Base-by-base conservation (phyloP, 129 eudicot genomes). In the Solidago caesia region DNA sequence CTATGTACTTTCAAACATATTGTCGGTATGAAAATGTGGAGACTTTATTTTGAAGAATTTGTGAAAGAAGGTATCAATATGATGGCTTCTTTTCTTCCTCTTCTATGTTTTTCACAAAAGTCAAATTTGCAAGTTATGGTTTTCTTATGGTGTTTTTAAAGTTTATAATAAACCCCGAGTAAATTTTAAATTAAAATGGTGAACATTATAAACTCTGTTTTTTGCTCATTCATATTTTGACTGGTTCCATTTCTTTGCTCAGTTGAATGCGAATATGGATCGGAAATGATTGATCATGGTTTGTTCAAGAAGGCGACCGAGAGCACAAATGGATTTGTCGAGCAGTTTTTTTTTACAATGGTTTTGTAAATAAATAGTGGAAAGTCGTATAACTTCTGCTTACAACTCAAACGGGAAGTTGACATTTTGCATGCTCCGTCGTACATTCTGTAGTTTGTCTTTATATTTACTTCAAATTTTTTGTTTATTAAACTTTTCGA, bases 311-410 rank as follows among this genome's bases (percentile, higher is more conserved):
- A 44, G 53, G 70, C 65, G 52, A 27, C 27, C 42, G 1, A 21
- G 51, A 60, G 53, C 59, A 77, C 4, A 66, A 8, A 77, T 9
- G 65, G 46, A 70, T 15, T 68, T 56, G 42, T 43, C 11, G 13
- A 66, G 47, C 48, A 45, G 75, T 33, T 59, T 68, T 59, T 45
- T 26, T 42, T 65, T 67, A 45, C 25, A 68, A 57, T 27, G 45
- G 63, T 70, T 60, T 70, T 77, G 81, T 77, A 77, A 69, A 77
- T 77, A 77, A 77, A 77, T 77, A 77, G 81, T 68, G 81, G 70
- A 46, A 77, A 48, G 62, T 29, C 52, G 13, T 49, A 53, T 33
- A 70, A 53, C 64, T 15, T 70, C 75, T 70, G 75, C 51, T 42
- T 27, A 15, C 61, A 56, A 56, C 61, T 56, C 29, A 10, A 56